These are phyloP conservation scores for Aspergillus carbonarius DNA, from an alignment of 2,329 filamentous ascomycete species.

Conservation along the genomic window DNA sequence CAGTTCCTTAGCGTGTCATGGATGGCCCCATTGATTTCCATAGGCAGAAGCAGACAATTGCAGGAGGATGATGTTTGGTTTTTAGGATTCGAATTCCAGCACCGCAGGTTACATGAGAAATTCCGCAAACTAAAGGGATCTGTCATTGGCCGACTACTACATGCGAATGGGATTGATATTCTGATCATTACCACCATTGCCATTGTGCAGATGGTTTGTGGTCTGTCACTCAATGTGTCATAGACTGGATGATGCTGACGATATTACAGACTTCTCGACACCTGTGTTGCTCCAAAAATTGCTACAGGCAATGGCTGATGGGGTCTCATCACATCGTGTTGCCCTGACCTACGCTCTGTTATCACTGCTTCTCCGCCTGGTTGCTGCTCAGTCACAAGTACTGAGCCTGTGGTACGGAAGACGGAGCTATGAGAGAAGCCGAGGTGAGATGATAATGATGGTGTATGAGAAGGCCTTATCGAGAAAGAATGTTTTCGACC, in stretches of 20 bases:
- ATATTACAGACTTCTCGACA: constrained; percentile 52
- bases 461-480: constrained; percentile 75
- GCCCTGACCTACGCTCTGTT: constrained; percentile 66
- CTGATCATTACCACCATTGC: constrained; percentile 65
- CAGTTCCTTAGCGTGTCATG: constrained; percentile 84
- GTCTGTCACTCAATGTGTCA: constrained; percentile 33
- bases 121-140: constrained; percentile 73
- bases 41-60: constrained; percentile 65
- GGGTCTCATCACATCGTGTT: constrained; percentile 50
- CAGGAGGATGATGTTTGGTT: constrained; percentile 80
- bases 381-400: constrained; percentile 64
- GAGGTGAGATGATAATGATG: constrained; percentile 84
- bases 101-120: constrained; percentile 68
- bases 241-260: constrained; percentile 16
- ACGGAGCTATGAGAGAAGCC: constrained; percentile 76
- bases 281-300: constrained; percentile 73
- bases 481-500: constrained; percentile 57
- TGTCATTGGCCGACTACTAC: constrained; percentile 66
- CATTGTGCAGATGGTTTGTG: constrained; percentile 60
- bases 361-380: constrained; percentile 60
- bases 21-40: constrained; percentile 71
- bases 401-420: constrained; percentile 80
- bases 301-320: constrained; percentile 63
- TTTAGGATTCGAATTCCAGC: constrained; percentile 78
- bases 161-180: constrained; percentile 78